Conservation (phyloP, 1,139 yeast genomes). For the Saccharomyces pastorianus region DNA sequence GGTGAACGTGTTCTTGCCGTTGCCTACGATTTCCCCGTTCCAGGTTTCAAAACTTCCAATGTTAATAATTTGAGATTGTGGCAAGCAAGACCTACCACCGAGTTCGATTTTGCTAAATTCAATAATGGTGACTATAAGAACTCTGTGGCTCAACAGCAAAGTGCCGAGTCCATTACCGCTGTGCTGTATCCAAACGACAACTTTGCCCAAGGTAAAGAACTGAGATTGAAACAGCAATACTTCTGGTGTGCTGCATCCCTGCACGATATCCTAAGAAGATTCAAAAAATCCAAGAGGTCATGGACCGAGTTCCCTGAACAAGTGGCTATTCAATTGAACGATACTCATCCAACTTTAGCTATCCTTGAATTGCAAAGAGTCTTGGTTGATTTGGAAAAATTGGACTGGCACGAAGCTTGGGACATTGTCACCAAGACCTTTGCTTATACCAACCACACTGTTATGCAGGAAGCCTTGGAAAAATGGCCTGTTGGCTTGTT, state of each 20-base stretch:
- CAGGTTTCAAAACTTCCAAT: slow-evolving; percentile 77
- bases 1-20: slow-evolving; percentile 85
- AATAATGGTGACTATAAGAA: slow-evolving; percentile 86
- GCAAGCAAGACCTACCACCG: slow-evolving; percentile 85
- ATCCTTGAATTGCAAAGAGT: slow-evolving; percentile 84
- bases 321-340: slow-evolving; percentile 88
- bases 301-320: slow-evolving; percentile 82
- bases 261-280: slow-evolving; percentile 85
- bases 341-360: slow-evolving; percentile 94
- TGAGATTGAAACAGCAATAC: slow-evolving; percentile 90
- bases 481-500: slow-evolving; percentile 88
- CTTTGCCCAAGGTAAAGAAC: slow-evolving; percentile 83
- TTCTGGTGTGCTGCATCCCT: slow-evolving; percentile 96
- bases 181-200: slow-evolving; percentile 90
- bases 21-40: slow-evolving; percentile 91
- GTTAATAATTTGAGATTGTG: slow-evolving; percentile 87
- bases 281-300: slow-evolving; percentile 68
- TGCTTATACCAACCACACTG: slow-evolving; percentile 93
- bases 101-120: slow-evolving; percentile 86
- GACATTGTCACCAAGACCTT: slow-evolving; percentile 68
- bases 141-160: slow-evolving; percentile 77
- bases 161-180: slow-evolving; percentile 86
- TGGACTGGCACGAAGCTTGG: slow-evolving; percentile 85
- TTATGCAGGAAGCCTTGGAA: slow-evolving; percentile 88
- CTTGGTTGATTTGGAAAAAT: slow-evolving; percentile 71